Base-by-base conservation (phyloP, 73 alveolate genomes). In the Symbiodinium natans region DNA sequence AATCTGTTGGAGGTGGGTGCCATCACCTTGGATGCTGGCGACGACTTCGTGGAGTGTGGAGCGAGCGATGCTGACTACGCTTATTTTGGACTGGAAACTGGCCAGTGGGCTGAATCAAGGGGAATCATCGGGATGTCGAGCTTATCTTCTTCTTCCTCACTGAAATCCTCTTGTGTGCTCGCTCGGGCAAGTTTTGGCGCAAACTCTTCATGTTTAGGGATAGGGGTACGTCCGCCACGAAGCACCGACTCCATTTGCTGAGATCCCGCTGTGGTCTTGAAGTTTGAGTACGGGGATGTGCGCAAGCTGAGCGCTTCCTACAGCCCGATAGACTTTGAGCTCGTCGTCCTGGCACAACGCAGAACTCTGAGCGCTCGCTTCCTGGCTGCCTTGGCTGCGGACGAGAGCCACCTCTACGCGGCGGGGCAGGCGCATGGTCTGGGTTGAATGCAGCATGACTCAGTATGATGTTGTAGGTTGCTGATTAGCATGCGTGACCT, bases 371-470 rank as follows among this genome's bases (percentile, higher is more conserved):
- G 80, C 31, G 80, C 80, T 2, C 80, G 80, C 36, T 63, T 1
- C 36, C 80, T 63, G 80, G 80, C 80, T 29, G 33, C 80, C 80
- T 6, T 63, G 80, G 80, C 80, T 63, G 80, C 80, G 80, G 80
- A 63, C 80, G 80, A 63, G 38, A 36, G 36, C 38, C 80, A 63
- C 33, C 80, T 63, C 80, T 63, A 63, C 27, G 80, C 40, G 1
- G 80, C 80, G 33, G 80, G 80, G 80, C 80, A 63, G 80, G 80
- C 40, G 80, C 36, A 52, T 46, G 6, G 59, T 46, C 13, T 46
- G 59, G 59, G 59, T 46, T 13, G 59, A n/a, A n/a, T n/a, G n/a
- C n/a, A n/a, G n/a, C n/a, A n/a, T n/a, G n/a, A n/a, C n/a, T n/a
- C n/a, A n/a, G n/a, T n/a, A n/a, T n/a, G n/a, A n/a, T n/a, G n/a